Base-by-base conservation (phyloP, 2,329 filamentous ascomycete genomes). In the Leptographium procerum region DNA sequence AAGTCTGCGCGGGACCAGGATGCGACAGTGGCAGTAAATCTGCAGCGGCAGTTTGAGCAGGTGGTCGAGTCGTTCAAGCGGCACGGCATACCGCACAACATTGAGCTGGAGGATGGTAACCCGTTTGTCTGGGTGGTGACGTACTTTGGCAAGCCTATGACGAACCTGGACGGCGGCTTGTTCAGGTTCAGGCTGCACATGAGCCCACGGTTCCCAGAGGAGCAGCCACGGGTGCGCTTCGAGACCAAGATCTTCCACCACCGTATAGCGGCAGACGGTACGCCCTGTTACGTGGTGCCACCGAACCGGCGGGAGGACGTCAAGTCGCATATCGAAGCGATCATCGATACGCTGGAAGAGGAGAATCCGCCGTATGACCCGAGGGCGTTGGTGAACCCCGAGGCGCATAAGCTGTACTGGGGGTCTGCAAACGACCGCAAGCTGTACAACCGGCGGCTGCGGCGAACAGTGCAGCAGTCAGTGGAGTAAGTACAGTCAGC, bases 121-220 rank as follows among this genome's bases (percentile, higher is more conserved):
- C 91, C 92, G 0, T 96, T 96, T 67, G 78, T 92, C 24, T 97
- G 94, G 94, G 72, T 80, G 24, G 70, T 97, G 60, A 94, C 89
- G 1, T 91, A 96, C 69, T 95, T 96, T 68, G 94, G 94, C 29
- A 83, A 86, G 57, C 89, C 91, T 0, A 95, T 94, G 87, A 95
- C 91, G 7, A 91, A 95, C 64, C 81, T 97, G 2, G 92, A 97
- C 65, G 92, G 91, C 19, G 91, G 92, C 2, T 81, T 97, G 61
- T 92, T 97, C 74, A 83, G 83, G 61, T 86, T 96, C 69, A 86
- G 80, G 65, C 77, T 97, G 58, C 78, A 78, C 66, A 86, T 97
- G 66, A 95, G 90, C 65, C 86, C 89, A 7, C 82, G 84, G 7
- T 97, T 96, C 67, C 94, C 94, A 0, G 83, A 89, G 47, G 89